Conservation (phyloP, 345 rosid species). For the Eucalyptus tenuipes region DNA sequence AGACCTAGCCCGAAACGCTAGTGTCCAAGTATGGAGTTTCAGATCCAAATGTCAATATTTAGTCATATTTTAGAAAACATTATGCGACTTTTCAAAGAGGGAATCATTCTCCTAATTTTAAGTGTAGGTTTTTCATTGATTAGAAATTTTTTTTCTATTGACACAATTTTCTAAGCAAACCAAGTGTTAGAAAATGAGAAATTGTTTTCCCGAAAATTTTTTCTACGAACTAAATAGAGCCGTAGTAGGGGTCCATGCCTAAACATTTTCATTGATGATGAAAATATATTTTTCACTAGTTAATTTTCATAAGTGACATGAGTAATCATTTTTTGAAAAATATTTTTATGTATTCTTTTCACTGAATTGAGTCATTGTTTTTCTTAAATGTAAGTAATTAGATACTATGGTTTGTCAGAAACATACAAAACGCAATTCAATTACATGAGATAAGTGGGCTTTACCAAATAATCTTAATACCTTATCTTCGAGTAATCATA, state of each 20-base stretch:
- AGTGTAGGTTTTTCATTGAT: not conserved
- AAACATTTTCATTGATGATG: not conserved
- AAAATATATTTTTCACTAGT: not conserved
- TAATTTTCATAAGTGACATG: not conserved
- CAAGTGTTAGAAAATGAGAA: not conserved
- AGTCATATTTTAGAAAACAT: not conserved
- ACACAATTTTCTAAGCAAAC: not conserved
- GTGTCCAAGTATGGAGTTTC: not conserved
- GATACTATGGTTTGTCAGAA: not conserved
- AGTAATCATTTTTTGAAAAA: not conserved
- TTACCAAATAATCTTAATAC: not conserved
- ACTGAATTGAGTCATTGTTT: not conserved
- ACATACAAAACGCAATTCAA: not conserved
- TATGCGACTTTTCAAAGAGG: not conserved
- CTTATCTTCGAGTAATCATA: not conserved
- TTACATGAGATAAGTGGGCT: not conserved
- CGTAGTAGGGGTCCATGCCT: not conserved
- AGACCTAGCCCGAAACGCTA: too few relatives aligned
- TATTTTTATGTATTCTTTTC: not conserved
- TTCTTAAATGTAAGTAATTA: not conserved
- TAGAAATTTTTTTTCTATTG: not conserved
- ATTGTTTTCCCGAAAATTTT: accelerated
- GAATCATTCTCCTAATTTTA: not conserved
- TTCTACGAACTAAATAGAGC: not conserved
- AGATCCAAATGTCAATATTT: not conserved